These are phyloP conservation scores for Sanguinoderma infundibulare DNA, from an alignment of 1,284 basidiomycete species.

Conservation along the genomic window DNA sequence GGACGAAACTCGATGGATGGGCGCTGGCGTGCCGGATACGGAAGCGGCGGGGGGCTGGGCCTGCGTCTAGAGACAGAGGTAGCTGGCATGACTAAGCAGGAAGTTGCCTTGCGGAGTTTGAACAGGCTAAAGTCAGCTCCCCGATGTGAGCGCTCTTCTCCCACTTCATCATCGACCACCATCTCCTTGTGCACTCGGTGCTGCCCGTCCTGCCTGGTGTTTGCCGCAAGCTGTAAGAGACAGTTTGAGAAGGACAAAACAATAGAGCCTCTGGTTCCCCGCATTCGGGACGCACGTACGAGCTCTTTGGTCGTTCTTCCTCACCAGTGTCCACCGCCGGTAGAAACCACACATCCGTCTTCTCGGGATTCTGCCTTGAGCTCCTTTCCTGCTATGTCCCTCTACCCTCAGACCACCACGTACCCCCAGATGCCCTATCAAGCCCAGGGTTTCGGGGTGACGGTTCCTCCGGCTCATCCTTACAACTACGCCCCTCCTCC, in stretches of 20 bases:
- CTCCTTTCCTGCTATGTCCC: slow-evolving; percentile 44
- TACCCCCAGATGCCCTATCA: slow-evolving; percentile 46
- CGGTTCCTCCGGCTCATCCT: slow-evolving; percentile 43
- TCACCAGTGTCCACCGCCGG: slow-evolving; percentile 11
- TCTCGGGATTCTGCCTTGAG: slow-evolving; percentile 19
- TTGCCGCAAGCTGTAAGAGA: slow-evolving; percentile 29
- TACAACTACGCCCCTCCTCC: slow-evolving; percentile 42
- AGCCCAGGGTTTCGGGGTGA: slow-evolving; percentile 50
- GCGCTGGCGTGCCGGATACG: slow-evolving; percentile 15
- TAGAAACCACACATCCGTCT: slow-evolving; percentile 16
- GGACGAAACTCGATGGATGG: slow-evolving; percentile 17
- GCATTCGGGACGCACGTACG: slow-evolving; percentile 15
- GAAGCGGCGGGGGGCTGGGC: slow-evolving; percentile 25
- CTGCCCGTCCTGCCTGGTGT: slow-evolving; percentile 22
- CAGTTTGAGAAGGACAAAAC: slow-evolving; percentile 29
- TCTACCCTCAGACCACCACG: slow-evolving; percentile 49
- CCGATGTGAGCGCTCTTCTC: slow-evolving; percentile 34
- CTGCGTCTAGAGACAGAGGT: slow-evolving; percentile 23
- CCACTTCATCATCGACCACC: slow-evolving; percentile 54
- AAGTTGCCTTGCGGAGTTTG: slow-evolving; percentile 33
- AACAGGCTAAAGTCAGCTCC: slow-evolving; percentile 32
- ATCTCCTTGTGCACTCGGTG: slow-evolving; percentile 35
- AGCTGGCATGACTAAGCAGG: slow-evolving; percentile 7
- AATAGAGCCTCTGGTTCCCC: slow-evolving; percentile 14
- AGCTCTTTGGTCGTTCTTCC: slow-evolving; percentile 10